Base-by-base conservation (phyloP, 306 rosid genomes). In the Quercus alba region DNA sequence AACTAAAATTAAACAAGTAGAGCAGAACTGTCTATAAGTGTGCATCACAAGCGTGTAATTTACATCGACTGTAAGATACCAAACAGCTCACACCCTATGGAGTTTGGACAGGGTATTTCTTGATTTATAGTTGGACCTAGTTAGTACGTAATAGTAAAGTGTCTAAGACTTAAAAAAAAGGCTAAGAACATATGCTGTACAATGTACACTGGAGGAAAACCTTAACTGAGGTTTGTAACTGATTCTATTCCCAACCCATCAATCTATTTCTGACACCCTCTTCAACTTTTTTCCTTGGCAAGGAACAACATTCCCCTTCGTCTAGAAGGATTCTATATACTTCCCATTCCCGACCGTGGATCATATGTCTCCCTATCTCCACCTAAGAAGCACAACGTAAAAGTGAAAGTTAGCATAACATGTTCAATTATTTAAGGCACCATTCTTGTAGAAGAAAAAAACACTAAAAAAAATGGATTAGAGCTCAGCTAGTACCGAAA, bases 301-400 rank as follows among this genome's bases (percentile, higher is more conserved):
- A 73, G 5, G 78, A 63, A 59, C 26, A 71, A 46, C 71, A 75
- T 26, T 77, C 83, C 13, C 83, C 86, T 78, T 89, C 93, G 2
- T 89, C 91, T 2, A 85, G 87, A 46, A 87, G 77, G 55, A 87
- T 78, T 73, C 88, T 75, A 70, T 89, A 89, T 1, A 89, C 88
- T 64, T 89, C 93, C 90, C 93, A 89, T 70, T 89, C 93, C 51
- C 90, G 83, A 21, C 59, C 93, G 5, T 26, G 74, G 68, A 82
- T 84, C 81, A 80, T 85, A 81, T 84, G 84, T 66, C 89, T 81
- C 67, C 82, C 87, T 26, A 87, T 87, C 85, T 85, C 89, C 76
- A 84, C 91, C 93, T 89, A 78, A 28, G 70, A 80, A 73, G 25
- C 56, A 28, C 11, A 76, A 41, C 30, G 20, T 56, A 38, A 25